A percentile compares a stretch with the other conserved stretches of the same genome.
Evolutionary conservation across 306 rosid genomes (phyloP).

Genomic region (Mimosa pudica): DNA sequence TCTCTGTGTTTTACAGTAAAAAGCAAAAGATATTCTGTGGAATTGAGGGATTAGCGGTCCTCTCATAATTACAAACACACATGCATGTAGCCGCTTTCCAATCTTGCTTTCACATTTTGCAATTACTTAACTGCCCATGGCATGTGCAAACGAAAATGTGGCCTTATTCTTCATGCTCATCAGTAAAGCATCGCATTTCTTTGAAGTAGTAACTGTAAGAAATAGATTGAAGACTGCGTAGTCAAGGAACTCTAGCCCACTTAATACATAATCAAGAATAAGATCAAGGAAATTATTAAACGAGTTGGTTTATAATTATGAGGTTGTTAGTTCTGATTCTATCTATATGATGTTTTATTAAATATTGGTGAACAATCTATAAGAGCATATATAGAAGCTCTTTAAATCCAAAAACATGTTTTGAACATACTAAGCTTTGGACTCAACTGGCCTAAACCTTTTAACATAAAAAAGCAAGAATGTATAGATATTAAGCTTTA

Average conservation of each 20-base stretch:
- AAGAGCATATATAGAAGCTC: too few relatives aligned
- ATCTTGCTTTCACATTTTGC: neutral
- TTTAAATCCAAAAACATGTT: too few relatives aligned
- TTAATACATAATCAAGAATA: neutral
- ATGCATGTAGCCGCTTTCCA: neutral
- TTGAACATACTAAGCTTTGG: too few relatives aligned
- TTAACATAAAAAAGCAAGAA: neutral
- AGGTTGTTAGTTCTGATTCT: too few relatives aligned
- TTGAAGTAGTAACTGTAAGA: neutral
- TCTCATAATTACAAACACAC: neutral
- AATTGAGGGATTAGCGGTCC: slow-evolving; percentile 16
- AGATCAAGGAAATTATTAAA: too few relatives aligned
- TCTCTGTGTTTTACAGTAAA: neutral
- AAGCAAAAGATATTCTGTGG: neutral
- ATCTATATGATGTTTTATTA: too few relatives aligned
- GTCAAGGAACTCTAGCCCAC: neutral
- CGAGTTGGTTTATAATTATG: too few relatives aligned
- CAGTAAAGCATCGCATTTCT: too few relatives aligned
- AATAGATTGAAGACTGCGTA: neutral
- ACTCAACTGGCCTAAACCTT: too few relatives aligned
- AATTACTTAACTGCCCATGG: neutral
- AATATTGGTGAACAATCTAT: too few relatives aligned
- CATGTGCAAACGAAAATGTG: neutral
- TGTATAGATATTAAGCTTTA: neutral
- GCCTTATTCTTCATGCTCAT: neutral